Percentiles rank a stretch among this genome's conserved stretches.
Conservation (phyloP, 495 filamentous ascomycete species). For the Hyphodiscus hymeniophilus region DNA sequence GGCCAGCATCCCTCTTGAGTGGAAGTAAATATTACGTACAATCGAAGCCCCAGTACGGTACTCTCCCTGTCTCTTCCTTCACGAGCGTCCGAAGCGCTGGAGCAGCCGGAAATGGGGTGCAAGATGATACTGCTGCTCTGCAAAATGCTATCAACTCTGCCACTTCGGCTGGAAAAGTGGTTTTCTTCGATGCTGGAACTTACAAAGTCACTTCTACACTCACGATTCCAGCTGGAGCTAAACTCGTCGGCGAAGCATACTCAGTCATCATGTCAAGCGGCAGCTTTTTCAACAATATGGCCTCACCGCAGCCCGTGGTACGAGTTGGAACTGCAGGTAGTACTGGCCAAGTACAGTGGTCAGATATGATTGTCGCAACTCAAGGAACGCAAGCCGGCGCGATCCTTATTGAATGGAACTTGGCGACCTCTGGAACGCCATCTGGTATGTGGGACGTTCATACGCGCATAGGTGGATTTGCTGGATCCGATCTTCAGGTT, state of each 20-base stretch:
- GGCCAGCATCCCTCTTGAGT: slow-evolving; percentile 43
- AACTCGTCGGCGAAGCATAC: slow-evolving; percentile 83
- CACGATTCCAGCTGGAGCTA: slow-evolving; percentile 67
- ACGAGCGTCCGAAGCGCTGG: slow-evolving; percentile 68
- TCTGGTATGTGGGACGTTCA: slow-evolving; percentile 89
- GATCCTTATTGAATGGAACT: slow-evolving; percentile 87
- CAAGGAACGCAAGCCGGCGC: slow-evolving; percentile 74
- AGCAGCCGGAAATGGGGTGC: slow-evolving; percentile 68
- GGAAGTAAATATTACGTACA: slow-evolving; percentile 55
- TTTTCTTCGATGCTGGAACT: slow-evolving; percentile 88
- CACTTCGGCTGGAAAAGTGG: slow-evolving; percentile 46
- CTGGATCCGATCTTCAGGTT: slow-evolving; percentile 71
- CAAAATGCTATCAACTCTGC: slow-evolving; percentile 61
- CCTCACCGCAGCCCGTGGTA: slow-evolving; percentile 62
- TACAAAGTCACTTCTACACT: slow-evolving; percentile 75
- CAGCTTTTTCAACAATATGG: slow-evolving; percentile 54
- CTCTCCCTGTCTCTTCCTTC: slow-evolving; percentile 47
- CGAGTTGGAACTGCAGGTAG: slow-evolving; percentile 76
- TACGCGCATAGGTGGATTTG: slow-evolving; percentile 74
- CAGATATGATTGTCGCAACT: slow-evolving; percentile 73
- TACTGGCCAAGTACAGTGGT: slow-evolving; percentile 73
- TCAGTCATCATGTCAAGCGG: slow-evolving; percentile 81
- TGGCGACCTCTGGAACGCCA: slow-evolving; percentile 55
- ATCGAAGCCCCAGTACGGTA: slow-evolving; percentile 68
- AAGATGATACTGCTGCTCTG: slow-evolving; percentile 62